These are phyloP conservation scores for Hanseniaspora uvarum DNA, from an alignment of 1,139 yeast species.

Conservation along the genomic window DNA sequence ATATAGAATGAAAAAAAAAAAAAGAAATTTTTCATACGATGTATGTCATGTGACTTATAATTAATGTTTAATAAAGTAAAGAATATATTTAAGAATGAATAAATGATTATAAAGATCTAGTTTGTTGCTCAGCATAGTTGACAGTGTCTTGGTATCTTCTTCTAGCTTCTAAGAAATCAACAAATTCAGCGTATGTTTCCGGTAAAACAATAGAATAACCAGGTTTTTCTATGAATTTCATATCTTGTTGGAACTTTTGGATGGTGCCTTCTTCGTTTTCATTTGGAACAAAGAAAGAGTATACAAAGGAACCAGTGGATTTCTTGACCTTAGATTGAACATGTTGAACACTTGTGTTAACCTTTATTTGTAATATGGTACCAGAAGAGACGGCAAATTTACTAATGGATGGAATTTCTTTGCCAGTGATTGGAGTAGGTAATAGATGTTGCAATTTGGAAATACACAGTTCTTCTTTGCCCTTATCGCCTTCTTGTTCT, in stretches of 20 bases:
- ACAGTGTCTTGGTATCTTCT: slow-evolving; percentile 83
- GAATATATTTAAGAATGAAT: not conserved
- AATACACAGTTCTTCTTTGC: slow-evolving; percentile 25
- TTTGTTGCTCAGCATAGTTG: slow-evolving; percentile 38
- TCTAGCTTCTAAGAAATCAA: slow-evolving; percentile 79
- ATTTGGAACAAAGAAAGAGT: slow-evolving; percentile 74
- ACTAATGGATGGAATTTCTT: slow-evolving; percentile 33
- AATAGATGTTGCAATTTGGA: slow-evolving; percentile 36
- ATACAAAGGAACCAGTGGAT: slow-evolving; percentile 78
- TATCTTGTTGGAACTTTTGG: slow-evolving; percentile 19
- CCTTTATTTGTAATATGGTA: slow-evolving; percentile 77
- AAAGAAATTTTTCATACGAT: slow-evolving; percentile 9
- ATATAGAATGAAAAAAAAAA: not conserved
- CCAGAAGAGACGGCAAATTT: slow-evolving; percentile 66
- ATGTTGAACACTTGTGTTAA: slow-evolving; percentile 65
- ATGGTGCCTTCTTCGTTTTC: slow-evolving; percentile 35
- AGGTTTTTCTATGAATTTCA: slow-evolving; percentile 21
- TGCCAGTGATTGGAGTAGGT: slow-evolving; percentile 47
- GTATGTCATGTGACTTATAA: slow-evolving; percentile 3
- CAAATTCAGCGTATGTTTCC: slow-evolving; percentile 82
- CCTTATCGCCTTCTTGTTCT: slow-evolving; percentile 19
- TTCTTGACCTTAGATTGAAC: slow-evolving; percentile 51
- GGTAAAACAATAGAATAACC: slow-evolving; percentile 67
- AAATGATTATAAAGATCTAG: not conserved
- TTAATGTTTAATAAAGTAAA: not conserved